Percentiles rank a stretch among this genome's conserved stretches.
phyloP scores from a whole-genome alignment of 495 filamentous ascomycete genomes.

The Lentithecium fluviatile region DNA sequence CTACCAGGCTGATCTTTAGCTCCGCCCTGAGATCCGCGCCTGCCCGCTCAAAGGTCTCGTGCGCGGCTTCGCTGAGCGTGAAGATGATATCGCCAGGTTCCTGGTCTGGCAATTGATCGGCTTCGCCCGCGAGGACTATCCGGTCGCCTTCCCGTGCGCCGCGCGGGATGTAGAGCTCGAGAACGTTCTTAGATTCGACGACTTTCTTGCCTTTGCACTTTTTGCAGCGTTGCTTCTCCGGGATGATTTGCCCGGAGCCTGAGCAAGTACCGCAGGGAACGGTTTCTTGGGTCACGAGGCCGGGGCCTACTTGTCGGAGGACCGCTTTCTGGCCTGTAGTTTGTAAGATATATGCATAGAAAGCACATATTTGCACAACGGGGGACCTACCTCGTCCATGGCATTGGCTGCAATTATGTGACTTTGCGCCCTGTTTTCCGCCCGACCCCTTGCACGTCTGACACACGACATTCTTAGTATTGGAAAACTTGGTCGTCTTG shows the following conservation, averaged over 20 bases:
- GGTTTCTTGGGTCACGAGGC: conserved; percentile 72
- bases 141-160: conserved; percentile 84
- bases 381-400: conserved; percentile 60
- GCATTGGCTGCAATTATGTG: conserved; percentile 81
- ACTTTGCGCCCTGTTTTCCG: conserved; percentile 86
- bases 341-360: conserved; percentile 1
- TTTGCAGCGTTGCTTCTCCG: conserved; percentile 95
- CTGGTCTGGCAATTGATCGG: conserved; percentile 87
- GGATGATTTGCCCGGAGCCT: conserved; percentile 77
- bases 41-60: conserved; percentile 74
- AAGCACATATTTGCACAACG: background rate
- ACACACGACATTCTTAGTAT: conserved; percentile 90
- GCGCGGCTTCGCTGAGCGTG: conserved; percentile 74
- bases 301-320: conserved; percentile 74
- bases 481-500: conserved; percentile 93
- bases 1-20: conserved; percentile 74
- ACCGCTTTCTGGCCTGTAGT: conserved; percentile 61
- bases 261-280: conserved; percentile 74
- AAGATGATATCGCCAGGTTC: conserved; percentile 94
- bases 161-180: conserved; percentile 93
- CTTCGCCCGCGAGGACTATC: conserved; percentile 89
- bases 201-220: conserved; percentile 93
- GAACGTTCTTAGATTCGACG: conserved; percentile 78
- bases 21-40: conserved; percentile 80
- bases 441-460: conserved; percentile 81